phyloP scores from a whole-genome alignment of 495 filamentous ascomycete species.

The Trichoderma reesei region DNA sequence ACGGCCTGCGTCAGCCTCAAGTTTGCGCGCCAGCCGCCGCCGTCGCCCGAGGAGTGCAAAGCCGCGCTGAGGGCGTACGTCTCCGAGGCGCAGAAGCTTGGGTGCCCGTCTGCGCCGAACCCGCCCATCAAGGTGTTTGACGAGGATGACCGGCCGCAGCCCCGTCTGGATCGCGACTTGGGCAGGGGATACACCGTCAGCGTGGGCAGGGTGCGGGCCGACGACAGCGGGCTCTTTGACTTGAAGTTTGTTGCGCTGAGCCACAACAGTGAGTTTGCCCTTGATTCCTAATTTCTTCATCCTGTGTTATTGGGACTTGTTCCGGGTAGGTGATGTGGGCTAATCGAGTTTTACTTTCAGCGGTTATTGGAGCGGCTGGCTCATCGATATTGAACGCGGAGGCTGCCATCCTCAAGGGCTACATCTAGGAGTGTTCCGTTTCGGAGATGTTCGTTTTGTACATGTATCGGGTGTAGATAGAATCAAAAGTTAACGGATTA shows the following conservation, averaged over 20 bases:
- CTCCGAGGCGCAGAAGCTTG: slow-evolving; percentile 63
- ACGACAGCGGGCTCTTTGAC: slow-evolving; percentile 68
- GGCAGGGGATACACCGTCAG: slow-evolving; percentile 70
- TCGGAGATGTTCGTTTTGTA: neutral
- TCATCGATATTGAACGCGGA: slow-evolving; percentile 93
- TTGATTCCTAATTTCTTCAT: neutral
- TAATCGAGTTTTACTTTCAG: slow-evolving; percentile 24
- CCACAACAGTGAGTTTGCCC: slow-evolving; percentile 62
- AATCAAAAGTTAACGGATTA: too few species aligned
- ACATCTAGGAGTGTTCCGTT: slow-evolving; percentile 41
- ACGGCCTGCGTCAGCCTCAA: slow-evolving; percentile 71
- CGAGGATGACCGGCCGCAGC: slow-evolving; percentile 72
- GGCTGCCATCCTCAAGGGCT: slow-evolving; percentile 83
- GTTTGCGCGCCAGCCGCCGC: slow-evolving; percentile 49
- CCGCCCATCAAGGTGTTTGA: slow-evolving; percentile 69
- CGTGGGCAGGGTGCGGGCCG: slow-evolving; percentile 67
- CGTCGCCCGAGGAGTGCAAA: slow-evolving; percentile 55
- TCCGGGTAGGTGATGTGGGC: neutral
- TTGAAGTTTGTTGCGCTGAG: slow-evolving; percentile 73
- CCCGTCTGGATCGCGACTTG: slow-evolving; percentile 69
- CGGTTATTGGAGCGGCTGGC: slow-evolving; percentile 88
- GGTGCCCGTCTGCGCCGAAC: slow-evolving; percentile 66
- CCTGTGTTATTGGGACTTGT: neutral
- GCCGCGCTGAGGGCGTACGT: slow-evolving; percentile 61
- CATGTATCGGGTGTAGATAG: neutral